These are phyloP conservation scores for Rasamsonia emersonii DNA, from an alignment of 2,329 filamentous ascomycete genomes.

Conservation along the genomic window DNA sequence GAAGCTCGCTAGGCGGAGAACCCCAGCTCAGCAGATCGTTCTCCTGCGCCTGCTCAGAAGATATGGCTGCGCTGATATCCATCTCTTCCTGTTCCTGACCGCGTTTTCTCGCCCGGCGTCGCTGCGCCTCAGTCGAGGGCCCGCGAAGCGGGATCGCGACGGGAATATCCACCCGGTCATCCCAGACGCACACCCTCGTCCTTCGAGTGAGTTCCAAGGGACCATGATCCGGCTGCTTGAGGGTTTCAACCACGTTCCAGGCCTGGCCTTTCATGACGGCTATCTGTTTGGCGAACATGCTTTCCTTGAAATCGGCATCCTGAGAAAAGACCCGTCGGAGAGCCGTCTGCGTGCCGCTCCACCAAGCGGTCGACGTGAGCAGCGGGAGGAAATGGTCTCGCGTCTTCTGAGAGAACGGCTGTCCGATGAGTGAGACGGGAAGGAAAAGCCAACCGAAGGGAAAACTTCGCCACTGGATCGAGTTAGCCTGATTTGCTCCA, in stretches of 20 bases:
- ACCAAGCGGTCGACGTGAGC: constrained; percentile 91
- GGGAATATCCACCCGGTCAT: constrained; percentile 92
- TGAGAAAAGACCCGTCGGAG: constrained; percentile 81
- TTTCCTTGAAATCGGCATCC: constrained; percentile 93
- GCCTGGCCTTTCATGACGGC: constrained; percentile 99
- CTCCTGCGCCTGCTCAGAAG: constrained; percentile 45
- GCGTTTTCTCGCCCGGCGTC: constrained; percentile 48
- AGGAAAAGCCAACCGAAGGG: constrained; percentile 98
- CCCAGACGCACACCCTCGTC: constrained; percentile 92
- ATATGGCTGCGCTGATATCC: constrained; percentile 70
- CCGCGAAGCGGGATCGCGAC: constrained; percentile 83
- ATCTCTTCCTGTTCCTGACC: constrained; percentile 67
- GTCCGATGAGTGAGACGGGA: constrained; percentile 89
- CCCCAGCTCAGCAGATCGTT: constrained; percentile 63
- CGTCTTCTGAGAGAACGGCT: constrained; percentile 90
- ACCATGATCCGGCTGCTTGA: constrained; percentile 87
- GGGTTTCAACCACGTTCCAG: constrained; percentile 97
- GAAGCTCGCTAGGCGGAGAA: constrained; percentile 50
- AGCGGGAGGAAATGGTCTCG: constrained; percentile 92
- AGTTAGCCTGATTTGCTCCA: constrained; percentile 23
- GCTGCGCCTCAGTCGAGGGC: constrained; percentile 74
- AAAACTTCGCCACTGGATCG: constrained; percentile 63
- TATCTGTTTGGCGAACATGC: constrained; percentile 98
- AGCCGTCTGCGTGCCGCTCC: constrained; percentile 85
- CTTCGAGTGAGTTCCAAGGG: constrained; percentile 86